These are phyloP conservation scores for Cucurbita argyrosperma DNA, from an alignment of 306 rosid genomes.

Conservation along the genomic window DNA sequence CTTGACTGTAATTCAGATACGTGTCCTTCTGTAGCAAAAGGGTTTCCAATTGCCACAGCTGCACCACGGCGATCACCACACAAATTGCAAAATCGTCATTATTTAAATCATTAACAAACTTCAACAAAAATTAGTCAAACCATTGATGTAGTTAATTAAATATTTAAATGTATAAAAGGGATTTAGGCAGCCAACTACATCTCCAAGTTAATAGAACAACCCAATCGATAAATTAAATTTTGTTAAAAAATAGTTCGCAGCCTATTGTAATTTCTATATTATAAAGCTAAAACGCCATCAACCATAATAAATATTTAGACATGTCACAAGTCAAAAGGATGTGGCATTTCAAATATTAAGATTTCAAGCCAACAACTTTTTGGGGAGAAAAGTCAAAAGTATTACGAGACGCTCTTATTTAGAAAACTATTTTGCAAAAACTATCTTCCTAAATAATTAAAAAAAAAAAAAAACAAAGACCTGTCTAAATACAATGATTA, in stretches of 20 bases:
- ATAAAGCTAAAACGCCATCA: background rate
- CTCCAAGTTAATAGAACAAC: background rate
- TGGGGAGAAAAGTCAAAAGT: no score
- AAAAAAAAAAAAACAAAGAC: background rate
- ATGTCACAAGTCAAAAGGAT: background rate
- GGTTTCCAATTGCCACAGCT: constrained; percentile 98
- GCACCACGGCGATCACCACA: constrained; percentile 6
- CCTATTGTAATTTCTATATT: background rate
- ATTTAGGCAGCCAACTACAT: background rate
- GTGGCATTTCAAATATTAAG: background rate
- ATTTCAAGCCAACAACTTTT: background rate
- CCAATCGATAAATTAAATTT: background rate
- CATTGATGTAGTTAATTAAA: background rate
- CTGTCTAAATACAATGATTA: background rate
- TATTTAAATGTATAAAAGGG: background rate
- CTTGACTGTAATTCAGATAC: constrained; percentile 91
- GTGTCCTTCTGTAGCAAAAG: constrained; percentile 92
- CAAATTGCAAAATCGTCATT: constrained; percentile 18
- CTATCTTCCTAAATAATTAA: background rate
- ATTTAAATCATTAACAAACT: constrained; percentile 1
- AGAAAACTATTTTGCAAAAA: background rate
- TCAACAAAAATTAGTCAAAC: no score
- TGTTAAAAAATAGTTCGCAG: background rate
- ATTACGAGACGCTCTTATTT: background rate
- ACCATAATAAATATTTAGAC: background rate